These are phyloP conservation scores for Punctularia strigosozonata DNA, from an alignment of 768 basidiomycete species.

Conservation along the genomic window DNA sequence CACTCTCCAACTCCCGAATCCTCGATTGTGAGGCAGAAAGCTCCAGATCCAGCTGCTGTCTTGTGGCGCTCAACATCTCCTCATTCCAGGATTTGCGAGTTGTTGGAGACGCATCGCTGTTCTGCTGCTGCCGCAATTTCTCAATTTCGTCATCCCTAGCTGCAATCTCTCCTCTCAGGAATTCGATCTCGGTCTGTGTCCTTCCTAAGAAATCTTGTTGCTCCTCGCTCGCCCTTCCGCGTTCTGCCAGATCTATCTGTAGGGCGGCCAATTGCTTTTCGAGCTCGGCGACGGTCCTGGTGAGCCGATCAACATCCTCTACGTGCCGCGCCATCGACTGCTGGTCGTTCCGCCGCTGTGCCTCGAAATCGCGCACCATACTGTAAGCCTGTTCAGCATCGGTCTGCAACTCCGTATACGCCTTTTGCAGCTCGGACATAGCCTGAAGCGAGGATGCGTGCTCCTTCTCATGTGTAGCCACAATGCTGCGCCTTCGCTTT, in stretches of 20 bases:
- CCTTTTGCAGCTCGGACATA: conserved; percentile 47
- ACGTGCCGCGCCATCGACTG: conserved; percentile 42
- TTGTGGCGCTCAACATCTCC: conserved; percentile 59
- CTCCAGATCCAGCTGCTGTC: conserved; percentile 71
- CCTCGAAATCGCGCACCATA: conserved; percentile 47
- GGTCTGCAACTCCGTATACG: conserved; percentile 47
- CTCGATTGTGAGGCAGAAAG: conserved; percentile 71
- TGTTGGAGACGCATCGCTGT: conserved; percentile 24
- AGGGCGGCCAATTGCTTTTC: conserved; percentile 42
- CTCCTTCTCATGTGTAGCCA: conserved; percentile 41
- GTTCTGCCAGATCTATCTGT: conserved; percentile 40
- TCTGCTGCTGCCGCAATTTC: conserved; percentile 34
- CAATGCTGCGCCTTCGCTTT: conserved; percentile 30
- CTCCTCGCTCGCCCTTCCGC: conserved; percentile 39
- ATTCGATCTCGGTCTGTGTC: conserved; percentile 60
- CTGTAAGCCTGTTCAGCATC: conserved; percentile 45
- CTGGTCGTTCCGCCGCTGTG: conserved; percentile 49
- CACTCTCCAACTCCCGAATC: conserved; percentile 65
- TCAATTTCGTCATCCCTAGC: conserved; percentile 60
- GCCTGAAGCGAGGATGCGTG: conserved; percentile 33
- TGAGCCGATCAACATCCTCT: conserved; percentile 48
- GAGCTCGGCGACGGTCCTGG: conserved; percentile 29
- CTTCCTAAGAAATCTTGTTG: conserved; percentile 49
- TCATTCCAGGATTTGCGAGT: conserved; percentile 55
- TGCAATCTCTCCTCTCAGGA: conserved; percentile 47